Percentiles rank a stretch among this genome's conserved stretches.
phyloP scores from a whole-genome alignment of 1,284 basidiomycete species.

The Rhodotorula sp. region DNA sequence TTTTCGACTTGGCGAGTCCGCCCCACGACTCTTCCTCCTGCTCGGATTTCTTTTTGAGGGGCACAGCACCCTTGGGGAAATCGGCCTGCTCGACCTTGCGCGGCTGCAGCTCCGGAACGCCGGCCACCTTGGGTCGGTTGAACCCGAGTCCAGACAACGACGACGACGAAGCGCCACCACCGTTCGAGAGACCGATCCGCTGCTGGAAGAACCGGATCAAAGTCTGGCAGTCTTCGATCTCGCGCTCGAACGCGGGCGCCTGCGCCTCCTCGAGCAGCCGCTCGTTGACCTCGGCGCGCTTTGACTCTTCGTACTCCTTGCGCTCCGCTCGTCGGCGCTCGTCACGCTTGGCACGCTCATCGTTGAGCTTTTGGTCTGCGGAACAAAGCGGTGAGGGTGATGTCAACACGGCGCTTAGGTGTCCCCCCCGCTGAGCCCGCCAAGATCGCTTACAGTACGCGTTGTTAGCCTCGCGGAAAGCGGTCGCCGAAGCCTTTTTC shows the following conservation, averaged over 20 bases:
- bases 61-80: slow-evolving; percentile 62
- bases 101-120: slow-evolving; percentile 75
- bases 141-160: slow-evolving; percentile 50
- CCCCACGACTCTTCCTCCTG: slow-evolving; percentile 80
- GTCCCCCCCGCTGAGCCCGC: neutral
- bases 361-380: slow-evolving; percentile 48
- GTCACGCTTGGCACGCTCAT: slow-evolving; percentile 74
- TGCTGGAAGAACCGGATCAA: slow-evolving; percentile 85
- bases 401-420: neutral
- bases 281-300: slow-evolving; percentile 76
- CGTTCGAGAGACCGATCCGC: slow-evolving; percentile 54
- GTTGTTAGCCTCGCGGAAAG: slow-evolving; percentile 78
- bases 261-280: slow-evolving; percentile 88
- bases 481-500: slow-evolving; percentile 72
- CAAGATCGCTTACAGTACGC: slow-evolving; percentile 46
- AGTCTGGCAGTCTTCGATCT: slow-evolving; percentile 96
- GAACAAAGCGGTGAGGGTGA: too few species aligned
- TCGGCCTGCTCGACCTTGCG: slow-evolving; percentile 74
- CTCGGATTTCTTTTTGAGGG: slow-evolving; percentile 81
- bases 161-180: slow-evolving; percentile 50
- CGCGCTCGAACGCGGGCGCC: slow-evolving; percentile 81
- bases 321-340: slow-evolving; percentile 79
- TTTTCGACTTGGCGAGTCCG: slow-evolving; percentile 64
- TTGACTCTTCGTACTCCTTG: slow-evolving; percentile 75
- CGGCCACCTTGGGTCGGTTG: slow-evolving; percentile 40